Evolutionary conservation across 2,329 filamentous ascomycete species (phyloP), one percentile per base, ranked within the genome.

Genomic region (Fusarium coicis): DNA sequence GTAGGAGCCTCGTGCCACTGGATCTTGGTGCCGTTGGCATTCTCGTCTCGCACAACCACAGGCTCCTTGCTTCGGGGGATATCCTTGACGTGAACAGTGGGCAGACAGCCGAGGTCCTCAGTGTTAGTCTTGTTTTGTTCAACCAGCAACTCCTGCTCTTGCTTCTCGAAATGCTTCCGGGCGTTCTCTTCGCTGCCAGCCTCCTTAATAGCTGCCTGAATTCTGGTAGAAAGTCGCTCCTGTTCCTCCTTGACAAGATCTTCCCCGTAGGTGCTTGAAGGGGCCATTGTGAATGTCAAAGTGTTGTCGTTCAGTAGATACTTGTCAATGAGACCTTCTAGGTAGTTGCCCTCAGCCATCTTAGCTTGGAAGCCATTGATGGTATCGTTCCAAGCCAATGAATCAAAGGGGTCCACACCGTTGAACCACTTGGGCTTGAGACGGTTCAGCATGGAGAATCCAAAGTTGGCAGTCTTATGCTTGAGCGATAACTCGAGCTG

Each of bases 391-490:
- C 95, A 98, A 5, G 94, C 93, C 40, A 99, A 85, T 18, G 94
- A 92, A 74, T 97, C 92, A 82, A 98, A 97, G 0, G 96, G 96
- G 80, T 98, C 94, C 7, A 95, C 91, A 10, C 96, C 96, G 64
- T 96, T 97, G 83, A 99, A 98, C 96, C 96, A 99, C 66, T 93
- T 92, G 4, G 94, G 93, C 79, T 97, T 93, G 12, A 98, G 87
- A 46, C 96, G 91, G 76, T 97, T 94, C 82, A 99, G 90, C 59
- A 98, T 89, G 23, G 92, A 92, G 87, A 98, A 94, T 19, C 96
- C 96, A 79, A 99, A 99, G 78, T 93, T 95, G 61, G 96, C 94
- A 2, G 95, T 98, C 86, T 98, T 98, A 84, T 99, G 95, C 84
- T 98, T 98, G 54, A 98, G 84, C 1, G 92, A 89, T n/a, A 99